Evolutionary conservation across 1,139 yeast genomes (phyloP), one percentile per base, ranked within the genome.

Genomic region (Suhomyces coccinellae): DNA sequence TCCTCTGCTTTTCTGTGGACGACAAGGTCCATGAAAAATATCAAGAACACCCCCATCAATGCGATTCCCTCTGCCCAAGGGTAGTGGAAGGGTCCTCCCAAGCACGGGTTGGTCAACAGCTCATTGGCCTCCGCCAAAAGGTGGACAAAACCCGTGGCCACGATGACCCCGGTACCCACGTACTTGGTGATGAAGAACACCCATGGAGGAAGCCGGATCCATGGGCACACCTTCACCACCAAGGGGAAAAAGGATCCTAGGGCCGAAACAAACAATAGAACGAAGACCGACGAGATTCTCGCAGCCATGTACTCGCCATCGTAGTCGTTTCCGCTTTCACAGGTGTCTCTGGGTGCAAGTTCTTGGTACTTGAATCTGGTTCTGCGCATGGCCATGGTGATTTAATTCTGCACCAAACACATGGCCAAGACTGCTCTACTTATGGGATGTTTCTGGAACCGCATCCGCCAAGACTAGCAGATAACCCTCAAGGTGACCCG

Each of bases 21-120:
- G 13, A 62, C 29, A 3, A 66, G 51, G 38, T 67, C 71, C 36
- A 65, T 56, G 20, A 62, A 53, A 48, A 68, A 66, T 57, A 72
- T 63, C 6, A 61, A 41, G 48, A 69, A 67, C 6, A 67, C 62
- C 4, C 74, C 69, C 65, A 71, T 66, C 38, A 72, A 59, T 5
- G 71, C 64, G 16, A 72, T 66, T 2, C 72, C 76, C 44, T 62
- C 69, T 1, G 76, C 67, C 73, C 74, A 71, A 9, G 76, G 71
- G 47, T 71, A 72, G 13, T 49, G 57, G 46, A 64, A 65, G 1
- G 59, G 55, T 1, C 69, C 73, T 8, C 71, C 72, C 38, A 72
- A 61, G 52, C 77, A 71, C 24, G 62, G 67, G 32, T 65, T 54
- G 9, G 57, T 45, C 22, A 72, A 64, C 12, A 66, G 59, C 20